A percentile compares a stretch with the other conserved stretches of the same genome.
Conservation (phyloP, 108 stramenopile species). For the Epipyxis sp. region DNA sequence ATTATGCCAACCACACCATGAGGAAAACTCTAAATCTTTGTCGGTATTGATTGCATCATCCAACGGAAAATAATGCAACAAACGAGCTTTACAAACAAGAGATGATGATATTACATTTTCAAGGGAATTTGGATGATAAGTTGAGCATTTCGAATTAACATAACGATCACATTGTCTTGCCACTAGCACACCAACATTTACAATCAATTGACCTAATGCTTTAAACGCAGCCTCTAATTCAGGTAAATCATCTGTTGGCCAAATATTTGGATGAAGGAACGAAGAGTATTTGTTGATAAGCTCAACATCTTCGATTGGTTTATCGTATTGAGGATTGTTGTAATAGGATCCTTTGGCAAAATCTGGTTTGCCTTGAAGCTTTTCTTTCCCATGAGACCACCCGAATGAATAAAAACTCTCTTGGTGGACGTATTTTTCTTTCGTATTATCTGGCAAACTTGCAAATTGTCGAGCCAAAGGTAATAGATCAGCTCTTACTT, state of each 20-base stretch:
- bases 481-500: constrained; percentile 38
- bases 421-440: constrained; percentile 60
- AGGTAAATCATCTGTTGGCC: constrained; percentile 67
- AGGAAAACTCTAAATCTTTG: background rate
- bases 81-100: constrained; percentile 73
- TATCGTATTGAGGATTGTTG: constrained; percentile 78
- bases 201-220: constrained; percentile 66
- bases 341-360: constrained; percentile 84
- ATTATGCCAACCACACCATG: constrained; percentile 92
- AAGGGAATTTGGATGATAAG: constrained; percentile 50
- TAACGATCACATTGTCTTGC: constrained; percentile 73
- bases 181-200: constrained; percentile 67
- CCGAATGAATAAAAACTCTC: constrained; percentile 74
- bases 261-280: constrained; percentile 63
- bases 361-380: constrained; percentile 69
- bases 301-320: constrained; percentile 36
- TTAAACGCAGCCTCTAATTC: constrained; percentile 72
- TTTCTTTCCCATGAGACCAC: constrained; percentile 86
- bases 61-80: constrained; percentile 78
- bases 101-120: constrained; percentile 58
- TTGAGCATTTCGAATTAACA: constrained; percentile 41
- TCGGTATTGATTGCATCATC: background rate
- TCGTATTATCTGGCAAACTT: constrained; percentile 50
- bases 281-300: constrained; percentile 40
- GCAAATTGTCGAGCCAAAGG: constrained; percentile 67